These are phyloP conservation scores for Casuarina cunninghamiana DNA, from an alignment of 306 rosid genomes.

Conservation along the genomic window DNA sequence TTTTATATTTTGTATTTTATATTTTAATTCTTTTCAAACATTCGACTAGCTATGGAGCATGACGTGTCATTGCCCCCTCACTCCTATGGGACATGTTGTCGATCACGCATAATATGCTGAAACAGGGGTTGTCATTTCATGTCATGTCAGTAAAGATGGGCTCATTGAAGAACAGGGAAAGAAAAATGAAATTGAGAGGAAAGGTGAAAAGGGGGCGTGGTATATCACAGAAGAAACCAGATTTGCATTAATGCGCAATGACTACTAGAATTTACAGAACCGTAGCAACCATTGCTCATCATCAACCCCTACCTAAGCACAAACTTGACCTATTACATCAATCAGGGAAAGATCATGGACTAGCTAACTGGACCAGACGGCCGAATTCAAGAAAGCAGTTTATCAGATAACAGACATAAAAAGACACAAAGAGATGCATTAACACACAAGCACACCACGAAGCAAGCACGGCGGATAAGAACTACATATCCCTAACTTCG, in stretches of 20 bases:
- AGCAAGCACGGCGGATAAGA: not conserved
- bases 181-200: not conserved
- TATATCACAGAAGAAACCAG: not conserved
- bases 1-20: too few species aligned
- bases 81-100: too few species aligned
- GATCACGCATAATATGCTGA: too few species aligned
- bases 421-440: not conserved
- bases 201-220: not conserved
- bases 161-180: not conserved
- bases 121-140: not conserved
- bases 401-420: not conserved
- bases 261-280: not conserved
- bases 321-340: not conserved
- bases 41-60: too few species aligned
- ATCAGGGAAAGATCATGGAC: not conserved
- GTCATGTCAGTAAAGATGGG: not conserved
- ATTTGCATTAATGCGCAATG: not conserved
- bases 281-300: not conserved
- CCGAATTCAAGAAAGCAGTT: not conserved
- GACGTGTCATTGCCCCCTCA: too few species aligned
- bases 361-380: not conserved
- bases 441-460: not conserved
- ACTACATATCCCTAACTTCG: slow-evolving; percentile 72
- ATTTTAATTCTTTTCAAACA: too few species aligned
- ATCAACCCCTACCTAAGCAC: not conserved